Evolutionary conservation across 83 land plant genomes (phyloP), one percentile per base, ranked within the genome.

Genomic region (Picea mariana): DNA sequence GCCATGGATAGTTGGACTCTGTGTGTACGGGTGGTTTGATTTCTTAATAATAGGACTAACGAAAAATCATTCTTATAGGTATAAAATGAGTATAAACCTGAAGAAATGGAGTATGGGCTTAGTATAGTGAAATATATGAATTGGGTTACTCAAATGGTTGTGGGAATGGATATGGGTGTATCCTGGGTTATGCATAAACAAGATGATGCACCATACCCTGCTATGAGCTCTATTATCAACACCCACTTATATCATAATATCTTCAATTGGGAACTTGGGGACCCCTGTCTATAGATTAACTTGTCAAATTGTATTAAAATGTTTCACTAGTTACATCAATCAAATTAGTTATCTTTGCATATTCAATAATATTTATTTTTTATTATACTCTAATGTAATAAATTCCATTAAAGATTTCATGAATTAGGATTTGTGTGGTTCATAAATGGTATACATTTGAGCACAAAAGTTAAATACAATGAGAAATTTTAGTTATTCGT

Each of bases 181-280:
- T 96, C 98, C 6, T 95, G 98, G 98, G 85, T 95, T 69, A 95
- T 95, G 98, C 93, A 96, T 88, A 96, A 95, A 87, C 94, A 95
- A 84, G 87, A 93, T 63, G 97, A 95, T 85, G 98, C 98, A 8
- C 98, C 96, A 77, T 92, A 87, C 77, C 93, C 90, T 21, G 82
- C 93, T 31, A 49, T 69, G 49, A 69, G 75, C 20, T 69, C 2
- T 38, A 8, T 16, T 34, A 13, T 18, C 18, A 9, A 69, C 6
- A 69, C 7, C 47, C 23, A 9, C 26, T 34, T 20, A 26, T 2
- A 67, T 2, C 2, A 26, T 67, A 16, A 34, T 69, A 9, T 3
- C 5, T 11, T 67, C 4, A 15, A 27, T 5, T 67, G 26, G 5
- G 11, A 40, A 13, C 40, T 26, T 26, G 12, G 17, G 3, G 38